Percentiles rank a stretch among this genome's conserved stretches.
phyloP scores from a whole-genome alignment of 257 asterid genomes.

The Rehmannia glutinosa region DNA sequence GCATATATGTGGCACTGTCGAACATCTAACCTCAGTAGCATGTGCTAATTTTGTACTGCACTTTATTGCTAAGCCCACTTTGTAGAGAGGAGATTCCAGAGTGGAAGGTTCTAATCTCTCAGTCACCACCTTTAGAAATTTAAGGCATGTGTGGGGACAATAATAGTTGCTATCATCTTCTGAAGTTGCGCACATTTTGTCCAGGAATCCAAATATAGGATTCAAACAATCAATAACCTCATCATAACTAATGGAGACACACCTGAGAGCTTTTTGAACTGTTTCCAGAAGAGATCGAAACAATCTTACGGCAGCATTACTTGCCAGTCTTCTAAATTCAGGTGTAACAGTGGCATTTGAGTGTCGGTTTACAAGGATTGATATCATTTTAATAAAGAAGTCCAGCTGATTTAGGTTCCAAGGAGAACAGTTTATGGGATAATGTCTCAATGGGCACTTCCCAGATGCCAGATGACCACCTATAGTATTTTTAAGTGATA shows the following conservation, averaged over 20 bases:
- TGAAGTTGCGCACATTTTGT: slow-evolving; percentile 31
- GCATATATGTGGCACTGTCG: slow-evolving; percentile 24
- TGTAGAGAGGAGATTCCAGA: slow-evolving; percentile 68
- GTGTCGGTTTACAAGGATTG: slow-evolving; percentile 40
- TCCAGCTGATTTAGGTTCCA: slow-evolving; percentile 61
- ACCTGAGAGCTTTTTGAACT: slow-evolving; percentile 38
- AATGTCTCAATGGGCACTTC: slow-evolving; percentile 44
- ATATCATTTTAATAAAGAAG: slow-evolving; percentile 51
- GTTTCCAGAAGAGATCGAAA: slow-evolving; percentile 59
- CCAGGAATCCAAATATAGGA: slow-evolving; percentile 48
- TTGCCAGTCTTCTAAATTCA: slow-evolving; percentile 36
- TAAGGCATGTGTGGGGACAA: slow-evolving; percentile 34
- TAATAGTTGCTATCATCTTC: slow-evolving; percentile 25
- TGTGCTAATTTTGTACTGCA: slow-evolving; percentile 28
- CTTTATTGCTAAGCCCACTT: slow-evolving; percentile 39
- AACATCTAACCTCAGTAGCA: slow-evolving; percentile 28
- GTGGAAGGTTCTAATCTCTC: slow-evolving; percentile 57
- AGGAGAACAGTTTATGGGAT: slow-evolving; percentile 54
- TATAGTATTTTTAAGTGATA: slow-evolving; percentile 17
- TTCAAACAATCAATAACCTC: slow-evolving; percentile 54
- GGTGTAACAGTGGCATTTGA: slow-evolving; percentile 27
- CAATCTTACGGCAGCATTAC: slow-evolving; percentile 47
- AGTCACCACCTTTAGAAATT: slow-evolving; percentile 46
- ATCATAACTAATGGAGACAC: slow-evolving; percentile 41
- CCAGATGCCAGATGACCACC: slow-evolving; percentile 27